A percentile compares a stretch with the other conserved stretches of the same genome.
Conservation (phyloP, 768 basidiomycete genomes). For the Hygrocybe punicea region DNA sequence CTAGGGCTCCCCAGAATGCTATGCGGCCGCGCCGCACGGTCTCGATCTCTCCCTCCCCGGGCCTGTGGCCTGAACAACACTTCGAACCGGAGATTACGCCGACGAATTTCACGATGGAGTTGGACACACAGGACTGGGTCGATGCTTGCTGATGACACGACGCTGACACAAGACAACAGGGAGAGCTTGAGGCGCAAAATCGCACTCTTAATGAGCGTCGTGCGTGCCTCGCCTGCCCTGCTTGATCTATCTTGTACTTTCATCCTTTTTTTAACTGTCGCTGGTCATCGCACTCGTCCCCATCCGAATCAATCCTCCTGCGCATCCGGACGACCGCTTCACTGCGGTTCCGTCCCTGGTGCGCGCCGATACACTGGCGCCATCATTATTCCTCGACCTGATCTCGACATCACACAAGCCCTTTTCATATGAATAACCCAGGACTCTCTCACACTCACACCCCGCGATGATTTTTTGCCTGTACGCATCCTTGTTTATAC, state of each 20-base stretch:
- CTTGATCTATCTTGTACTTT: constrained; percentile 55
- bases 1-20: constrained; percentile 28
- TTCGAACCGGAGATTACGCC: constrained; percentile 30
- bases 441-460: neutral
- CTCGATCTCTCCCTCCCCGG: constrained; percentile 23
- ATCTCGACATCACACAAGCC: neutral
- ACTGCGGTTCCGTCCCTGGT: constrained; percentile 77
- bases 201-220: constrained; percentile 47
- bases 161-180: constrained; percentile 69
- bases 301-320: constrained; percentile 50
- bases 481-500: constrained; percentile 44
- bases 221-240: constrained; percentile 53
- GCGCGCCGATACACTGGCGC: constrained; percentile 74
- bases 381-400: constrained; percentile 25
- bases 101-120: constrained; percentile 39
- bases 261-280: constrained; percentile 43
- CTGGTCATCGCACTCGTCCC: constrained; percentile 45
- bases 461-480: constrained; percentile 6
- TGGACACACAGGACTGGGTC: constrained; percentile 50
- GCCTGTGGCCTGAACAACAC: constrained; percentile 40
- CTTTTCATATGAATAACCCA: constrained; percentile 18
- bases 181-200: constrained; percentile 54
- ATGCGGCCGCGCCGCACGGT: constrained; percentile 58
- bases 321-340: constrained; percentile 76
- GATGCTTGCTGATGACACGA: constrained; percentile 54